Base-by-base conservation (phyloP, 1,284 basidiomycete species). In the Inonotus obliquus region DNA sequence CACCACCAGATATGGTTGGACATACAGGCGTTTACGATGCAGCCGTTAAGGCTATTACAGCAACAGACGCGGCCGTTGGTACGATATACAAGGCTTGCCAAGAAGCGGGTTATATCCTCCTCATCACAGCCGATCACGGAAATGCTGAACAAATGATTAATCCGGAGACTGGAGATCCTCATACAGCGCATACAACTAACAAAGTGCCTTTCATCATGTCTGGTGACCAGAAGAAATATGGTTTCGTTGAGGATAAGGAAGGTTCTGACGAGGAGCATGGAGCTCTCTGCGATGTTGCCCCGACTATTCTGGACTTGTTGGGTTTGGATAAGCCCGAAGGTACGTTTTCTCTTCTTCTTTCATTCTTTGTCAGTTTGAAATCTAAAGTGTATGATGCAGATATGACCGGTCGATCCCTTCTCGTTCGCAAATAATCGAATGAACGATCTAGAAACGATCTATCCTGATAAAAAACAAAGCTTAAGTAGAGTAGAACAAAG, bases 111-210 rank as follows among this genome's bases (percentile, higher is more conserved):
- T 96, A 94, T 73, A 81, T 94, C 39, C 79, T 96, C 37, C 79
- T 91, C 68, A 80, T 96, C 73, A 96, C 94, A 5, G 86, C 94
- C n/a, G 93, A 96, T 73, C 93, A 95, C 72, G 93, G 93, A 17
- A 95, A 96, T 71, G 93, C 91, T 27, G 91, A 93, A 73, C 91
- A 95, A 77, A 96, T 96, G 94, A 77, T 88, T 65, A 91, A 96
- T 75, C 80, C 81, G 4, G 80, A 86, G 66, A 94, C 92, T 1
- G 91, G 91, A 29, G 86, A 84, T 54, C 92, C 92, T 19, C 92
- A 94, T 74, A 93, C 91, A 1, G 91, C 91, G 19, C 91, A 92
- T 69, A 91, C 90, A 54, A 87, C 87, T 65, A 94, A 94, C 77
- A 83, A 84, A 27, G 93, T 90, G n/a, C 88, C 88, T 21, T 88